Evolutionary conservation across 2,329 filamentous ascomycete genomes (phyloP).

Genomic region (Talaromyces piceae): DNA sequence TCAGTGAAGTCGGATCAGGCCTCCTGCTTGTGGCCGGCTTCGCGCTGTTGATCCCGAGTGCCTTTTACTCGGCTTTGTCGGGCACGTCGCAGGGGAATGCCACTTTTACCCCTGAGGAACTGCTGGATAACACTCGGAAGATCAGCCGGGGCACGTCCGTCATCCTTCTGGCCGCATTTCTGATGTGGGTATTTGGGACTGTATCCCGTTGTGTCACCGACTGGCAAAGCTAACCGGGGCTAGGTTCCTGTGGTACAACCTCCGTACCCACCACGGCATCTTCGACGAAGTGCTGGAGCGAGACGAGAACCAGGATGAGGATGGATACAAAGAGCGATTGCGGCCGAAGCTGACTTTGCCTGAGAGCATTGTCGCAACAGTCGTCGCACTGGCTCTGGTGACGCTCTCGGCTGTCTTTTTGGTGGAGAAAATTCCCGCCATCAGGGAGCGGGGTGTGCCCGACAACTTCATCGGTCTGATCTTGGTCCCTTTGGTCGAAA

Average conservation of each 20-base stretch:
- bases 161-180: conserved; percentile 62
- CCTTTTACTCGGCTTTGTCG: conserved; percentile 40
- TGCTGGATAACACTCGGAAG: conserved; percentile 49
- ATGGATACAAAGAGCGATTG: conserved; percentile 51
- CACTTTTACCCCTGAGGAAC: conserved; percentile 22
- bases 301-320: conserved; percentile 61
- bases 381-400: conserved; percentile 57
- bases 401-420: conserved; percentile 66
- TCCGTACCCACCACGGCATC: conserved; percentile 67
- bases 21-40: conserved; percentile 70
- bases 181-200: conserved; percentile 43
- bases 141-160: conserved; percentile 66
- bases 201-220: background rate
- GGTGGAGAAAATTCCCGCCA: conserved; percentile 62
- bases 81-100: conserved; percentile 34
- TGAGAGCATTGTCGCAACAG: conserved; percentile 61
- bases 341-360: conserved; percentile 67
- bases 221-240: background rate
- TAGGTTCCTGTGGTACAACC: conserved; percentile 61
- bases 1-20: conserved; percentile 72
- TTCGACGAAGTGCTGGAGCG: conserved; percentile 66
- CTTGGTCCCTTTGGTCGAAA: conserved; percentile 72
- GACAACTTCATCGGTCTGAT: conserved; percentile 64
- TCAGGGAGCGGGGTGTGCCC: conserved; percentile 43
- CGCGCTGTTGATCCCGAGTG: conserved; percentile 36